Conservation (phyloP, 768 basidiomycete species). For the Boletus huronensis region DNA sequence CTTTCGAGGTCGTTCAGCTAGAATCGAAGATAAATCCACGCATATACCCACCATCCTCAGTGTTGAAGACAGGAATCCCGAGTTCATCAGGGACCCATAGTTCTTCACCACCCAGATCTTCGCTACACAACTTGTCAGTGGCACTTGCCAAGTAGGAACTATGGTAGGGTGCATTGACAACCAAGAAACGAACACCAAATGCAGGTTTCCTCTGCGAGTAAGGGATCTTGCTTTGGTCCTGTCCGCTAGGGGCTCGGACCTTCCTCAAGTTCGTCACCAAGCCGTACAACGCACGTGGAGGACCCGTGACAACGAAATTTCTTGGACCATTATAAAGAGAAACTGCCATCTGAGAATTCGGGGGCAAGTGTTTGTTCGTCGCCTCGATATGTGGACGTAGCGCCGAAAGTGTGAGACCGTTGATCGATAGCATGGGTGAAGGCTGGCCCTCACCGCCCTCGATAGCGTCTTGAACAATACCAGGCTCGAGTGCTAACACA, state of each 20-base stretch:
- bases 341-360: slow-evolving; percentile 73
- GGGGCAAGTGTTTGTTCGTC: slow-evolving; percentile 83
- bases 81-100: slow-evolving; percentile 70
- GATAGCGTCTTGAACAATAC: slow-evolving; percentile 80
- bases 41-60: slow-evolving; percentile 74
- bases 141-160: slow-evolving; percentile 76
- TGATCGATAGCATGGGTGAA: slow-evolving; percentile 89
- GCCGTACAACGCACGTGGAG: slow-evolving; percentile 87
- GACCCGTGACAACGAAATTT: slow-evolving; percentile 91
- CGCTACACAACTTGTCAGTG: slow-evolving; percentile 69
- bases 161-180: slow-evolving; percentile 96
- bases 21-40: slow-evolving; percentile 16
- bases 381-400: slow-evolving; percentile 78
- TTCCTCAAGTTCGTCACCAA: slow-evolving; percentile 89
- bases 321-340: slow-evolving; percentile 93
- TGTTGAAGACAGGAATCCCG: slow-evolving; percentile 84
- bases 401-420: slow-evolving; percentile 71
- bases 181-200: slow-evolving; percentile 89
- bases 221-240: slow-evolving; percentile 91
- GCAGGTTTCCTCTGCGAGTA: slow-evolving; percentile 94
- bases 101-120: slow-evolving; percentile 75
- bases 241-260: slow-evolving; percentile 78
- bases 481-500: slow-evolving; percentile 81
- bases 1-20: slow-evolving; percentile 39
- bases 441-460: slow-evolving; percentile 93